A percentile compares a stretch with the other conserved stretches of the same genome.
Evolutionary conservation across 1,284 basidiomycete genomes (phyloP).

Genomic region (Malassezia yamatoensis): DNA sequence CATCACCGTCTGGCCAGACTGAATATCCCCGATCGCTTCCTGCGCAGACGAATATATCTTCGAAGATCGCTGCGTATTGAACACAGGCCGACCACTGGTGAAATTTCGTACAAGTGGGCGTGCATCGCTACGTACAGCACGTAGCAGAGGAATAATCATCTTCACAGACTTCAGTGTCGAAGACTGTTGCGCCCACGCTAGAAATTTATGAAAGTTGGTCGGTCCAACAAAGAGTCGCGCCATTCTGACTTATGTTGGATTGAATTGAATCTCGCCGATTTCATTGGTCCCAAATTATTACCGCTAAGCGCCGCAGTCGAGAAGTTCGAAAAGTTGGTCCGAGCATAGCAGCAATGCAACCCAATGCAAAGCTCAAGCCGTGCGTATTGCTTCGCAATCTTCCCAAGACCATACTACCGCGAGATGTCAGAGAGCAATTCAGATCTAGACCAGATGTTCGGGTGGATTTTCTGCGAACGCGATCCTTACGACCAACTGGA

Average conservation of each 20-base stretch:
- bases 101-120: slow-evolving; percentile 1
- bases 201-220: too few species aligned
- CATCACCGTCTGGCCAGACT: slow-evolving; percentile 30
- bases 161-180: background rate
- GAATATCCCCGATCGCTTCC: slow-evolving; percentile 42
- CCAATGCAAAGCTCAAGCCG: too few species aligned
- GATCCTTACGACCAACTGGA: background rate
- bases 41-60: slow-evolving; percentile 31
- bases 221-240: background rate
- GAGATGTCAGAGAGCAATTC: slow-evolving; percentile 1
- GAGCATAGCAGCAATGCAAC: too few species aligned
- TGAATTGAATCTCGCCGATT: background rate
- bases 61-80: slow-evolving; percentile 12
- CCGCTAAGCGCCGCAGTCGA: background rate
- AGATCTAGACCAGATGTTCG: background rate
- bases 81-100: background rate
- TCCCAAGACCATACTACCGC: slow-evolving; percentile 1
- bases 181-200: background rate
- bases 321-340: background rate
- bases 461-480: slow-evolving; percentile 12
- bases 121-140: slow-evolving; percentile 4
- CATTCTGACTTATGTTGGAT: background rate
- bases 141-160: slow-evolving; percentile 9
- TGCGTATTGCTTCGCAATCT: slow-evolving; percentile 1
- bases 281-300: background rate